These are phyloP conservation scores for Calonectria hongkongensis DNA, from an alignment of 2,329 filamentous ascomycete species.

Conservation along the genomic window DNA sequence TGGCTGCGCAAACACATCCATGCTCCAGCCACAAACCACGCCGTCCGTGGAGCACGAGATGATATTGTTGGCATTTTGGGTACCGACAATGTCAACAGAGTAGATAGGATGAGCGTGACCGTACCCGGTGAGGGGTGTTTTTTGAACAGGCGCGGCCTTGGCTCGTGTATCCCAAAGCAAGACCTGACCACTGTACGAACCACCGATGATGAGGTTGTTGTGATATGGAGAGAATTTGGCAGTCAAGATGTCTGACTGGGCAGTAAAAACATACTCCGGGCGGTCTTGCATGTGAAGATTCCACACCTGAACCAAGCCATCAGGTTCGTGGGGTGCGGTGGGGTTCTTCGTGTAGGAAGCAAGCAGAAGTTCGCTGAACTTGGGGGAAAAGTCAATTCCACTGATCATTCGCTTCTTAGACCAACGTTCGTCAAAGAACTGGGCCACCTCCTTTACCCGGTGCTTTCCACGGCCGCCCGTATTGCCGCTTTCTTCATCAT, in stretches of 20 bases:
- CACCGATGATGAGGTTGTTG: conserved; percentile 95
- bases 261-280: conserved; percentile 97
- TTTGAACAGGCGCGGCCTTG: conserved; percentile 92
- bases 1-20: conserved; percentile 97
- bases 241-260: conserved; percentile 94
- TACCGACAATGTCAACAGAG: conserved; percentile 95
- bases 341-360: conserved; percentile 99
- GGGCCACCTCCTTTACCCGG: conserved; percentile 89
- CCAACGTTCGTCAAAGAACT: conserved; percentile 97
- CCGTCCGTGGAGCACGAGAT: conserved; percentile 98
- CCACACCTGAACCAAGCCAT: conserved; percentile 97
- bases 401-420: conserved; percentile 99
- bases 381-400: conserved; percentile 94
- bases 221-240: conserved; percentile 99
- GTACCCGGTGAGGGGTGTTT: conserved; percentile 94
- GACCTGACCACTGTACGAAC: conserved; percentile 97
- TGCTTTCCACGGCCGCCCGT: conserved; percentile 82
- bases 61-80: conserved; percentile 99
- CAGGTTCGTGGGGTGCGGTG: conserved; percentile 93
- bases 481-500: conserved; percentile 85
- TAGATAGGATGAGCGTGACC: conserved; percentile 98
- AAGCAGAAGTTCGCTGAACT: conserved; percentile 93
- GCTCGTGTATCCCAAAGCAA: conserved; percentile 97
- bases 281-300: conserved; percentile 95
- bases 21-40: conserved; percentile 96